Evolutionary conservation across 805 yeast genomes (phyloP), one percentile per base, ranked within the genome.

Genomic region (Dipodascus albidus): DNA sequence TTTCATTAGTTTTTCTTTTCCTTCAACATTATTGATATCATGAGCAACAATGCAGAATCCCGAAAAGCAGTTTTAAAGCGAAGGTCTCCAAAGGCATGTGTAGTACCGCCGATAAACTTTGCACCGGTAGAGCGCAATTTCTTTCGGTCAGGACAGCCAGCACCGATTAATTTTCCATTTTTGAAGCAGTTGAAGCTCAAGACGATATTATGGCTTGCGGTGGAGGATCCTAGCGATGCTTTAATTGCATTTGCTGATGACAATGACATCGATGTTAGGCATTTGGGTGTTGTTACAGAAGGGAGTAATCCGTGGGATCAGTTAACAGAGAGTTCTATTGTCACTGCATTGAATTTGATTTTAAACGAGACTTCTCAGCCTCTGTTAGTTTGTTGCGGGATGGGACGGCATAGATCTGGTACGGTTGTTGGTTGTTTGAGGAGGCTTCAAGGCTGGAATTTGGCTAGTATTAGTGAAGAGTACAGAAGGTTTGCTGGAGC

Each of bases 391-490:
- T 93, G 98, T 67, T 93, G 98, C 62, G 96, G 97, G 14, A 93
- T 93, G 99, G 99, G 99, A 0, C 74, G 99, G 60, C 99, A 91
- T 67, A 75, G 99, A 59, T 90, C 98, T 0, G 99, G 99, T 1
- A 90, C 98, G 0, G 96, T 93, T 2, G 81, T 93, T 55, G 99
- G 99, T 0, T 91, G 99, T 67, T 71, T 91, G 49, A 73, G 99
- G 58, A 76, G 96, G 55, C 71, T 93, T 19, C 97, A 93, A 74
- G 91, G 95, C n/a, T 91, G 99, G 99, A 93, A 95, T 63, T 71
- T 91, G 64, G 96, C 98, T n/a, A 72, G 85, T 66, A 93, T 91
- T 1, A 80, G 89, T 54, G 99, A 91, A 66, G 99, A 91, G 66
- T 91, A 91, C 65, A 76, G 98, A 61, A 71, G 99, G 54, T 93